Evolutionary conservation across 257 asterid genomes (phyloP).

Genomic region (Lantana camara): DNA sequence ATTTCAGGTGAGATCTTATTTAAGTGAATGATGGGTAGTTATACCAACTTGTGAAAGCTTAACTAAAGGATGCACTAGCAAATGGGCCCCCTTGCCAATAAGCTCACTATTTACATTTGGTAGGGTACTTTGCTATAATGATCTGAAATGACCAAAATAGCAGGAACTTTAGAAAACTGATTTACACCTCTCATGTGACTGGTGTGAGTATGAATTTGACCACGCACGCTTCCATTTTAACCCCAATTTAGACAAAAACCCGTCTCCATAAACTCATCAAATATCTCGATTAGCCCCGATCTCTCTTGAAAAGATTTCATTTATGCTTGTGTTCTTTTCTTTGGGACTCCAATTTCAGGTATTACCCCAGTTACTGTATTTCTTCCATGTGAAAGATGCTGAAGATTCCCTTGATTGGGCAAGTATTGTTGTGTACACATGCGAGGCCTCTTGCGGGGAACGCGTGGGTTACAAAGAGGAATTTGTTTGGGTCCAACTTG

Average conservation of each 20-base stretch:
- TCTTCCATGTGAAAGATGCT: constrained; percentile 71
- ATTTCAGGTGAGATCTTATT: constrained; percentile 67
- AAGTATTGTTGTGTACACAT: constrained; percentile 73
- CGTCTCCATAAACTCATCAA: background rate
- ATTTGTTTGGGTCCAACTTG: constrained; percentile 85
- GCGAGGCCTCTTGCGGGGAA: constrained; percentile 74
- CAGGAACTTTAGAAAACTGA: too few relatives aligned
- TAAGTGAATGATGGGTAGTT: background rate
- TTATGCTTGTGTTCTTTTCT: too few relatives aligned
- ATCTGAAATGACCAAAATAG: too few relatives aligned
- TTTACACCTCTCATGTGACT: too few relatives aligned
- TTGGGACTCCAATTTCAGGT: constrained; percentile 42
- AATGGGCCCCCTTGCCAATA: background rate
- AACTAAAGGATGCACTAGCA: background rate
- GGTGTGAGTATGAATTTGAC: too few relatives aligned
- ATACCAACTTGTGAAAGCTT: constrained; percentile 1
- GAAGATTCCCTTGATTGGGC: constrained; percentile 91
- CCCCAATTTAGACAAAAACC: background rate
- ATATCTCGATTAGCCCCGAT: background rate
- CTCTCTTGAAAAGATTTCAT: background rate
- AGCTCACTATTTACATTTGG: too few relatives aligned
- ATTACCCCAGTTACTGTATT: constrained; percentile 81
- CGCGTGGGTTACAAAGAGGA: constrained; percentile 70
- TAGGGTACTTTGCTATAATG: too few relatives aligned
- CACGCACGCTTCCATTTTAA: background rate